Percentiles rank a stretch among this genome's conserved stretches.
Evolutionary conservation across 768 basidiomycete genomes (phyloP).

Genomic region (Rickenella mellea): DNA sequence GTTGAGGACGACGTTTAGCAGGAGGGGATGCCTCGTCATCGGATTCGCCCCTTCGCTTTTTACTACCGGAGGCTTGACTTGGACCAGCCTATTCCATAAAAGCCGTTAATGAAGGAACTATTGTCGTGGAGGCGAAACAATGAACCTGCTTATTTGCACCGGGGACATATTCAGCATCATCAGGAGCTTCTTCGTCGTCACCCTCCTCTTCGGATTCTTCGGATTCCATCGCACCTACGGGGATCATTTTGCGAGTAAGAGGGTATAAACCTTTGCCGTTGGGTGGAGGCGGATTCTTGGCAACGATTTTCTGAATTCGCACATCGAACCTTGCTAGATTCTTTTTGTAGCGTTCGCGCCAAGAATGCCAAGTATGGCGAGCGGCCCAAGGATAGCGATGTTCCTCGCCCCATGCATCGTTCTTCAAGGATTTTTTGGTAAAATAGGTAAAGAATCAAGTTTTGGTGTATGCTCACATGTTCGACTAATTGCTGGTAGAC

Average conservation of each 20-base stretch:
- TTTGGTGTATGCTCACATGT: not conserved
- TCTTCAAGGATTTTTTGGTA: not conserved
- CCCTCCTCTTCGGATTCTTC: not conserved
- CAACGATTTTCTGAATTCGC: constrained; percentile 22
- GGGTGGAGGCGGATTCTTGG: constrained; percentile 14
- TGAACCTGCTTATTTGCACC: not conserved
- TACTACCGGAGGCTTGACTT: not conserved
- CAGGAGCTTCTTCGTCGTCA: not conserved
- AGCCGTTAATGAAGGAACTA: not conserved
- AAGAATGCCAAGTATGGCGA: constrained; percentile 36
- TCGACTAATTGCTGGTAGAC: constrained; percentile 4
- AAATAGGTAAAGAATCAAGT: not conserved
- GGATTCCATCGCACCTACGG: not conserved
- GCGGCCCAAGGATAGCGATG: constrained; percentile 31
- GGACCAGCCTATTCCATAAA: no score
- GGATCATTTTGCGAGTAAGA: not conserved
- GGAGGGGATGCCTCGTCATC: not conserved
- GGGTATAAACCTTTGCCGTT: not conserved
- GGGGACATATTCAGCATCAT: not conserved
- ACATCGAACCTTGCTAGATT: constrained; percentile 22
- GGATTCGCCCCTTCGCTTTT: not conserved
- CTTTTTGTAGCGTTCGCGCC: constrained; percentile 39
- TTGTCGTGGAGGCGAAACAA: not conserved
- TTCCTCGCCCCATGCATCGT: constrained; percentile 3
- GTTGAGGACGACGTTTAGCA: not conserved